Base-by-base conservation (phyloP, 2,329 filamentous ascomycete genomes). In the Didymella segeticola region DNA sequence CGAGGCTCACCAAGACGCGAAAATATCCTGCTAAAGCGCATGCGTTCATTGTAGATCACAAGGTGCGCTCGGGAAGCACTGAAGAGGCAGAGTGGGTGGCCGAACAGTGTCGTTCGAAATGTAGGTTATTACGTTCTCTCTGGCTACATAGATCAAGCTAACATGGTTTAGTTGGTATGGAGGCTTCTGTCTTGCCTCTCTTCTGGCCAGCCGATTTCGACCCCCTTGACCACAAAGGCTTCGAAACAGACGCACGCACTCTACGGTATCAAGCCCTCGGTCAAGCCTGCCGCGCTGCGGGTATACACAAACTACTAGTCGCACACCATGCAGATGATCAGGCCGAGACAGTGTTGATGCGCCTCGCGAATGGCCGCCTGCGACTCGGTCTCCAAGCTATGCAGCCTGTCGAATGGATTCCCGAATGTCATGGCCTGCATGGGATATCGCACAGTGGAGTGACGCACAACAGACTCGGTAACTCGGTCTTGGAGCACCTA, bases 271-370 rank as follows among this genome's bases (percentile, higher is more conserved):
- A 85, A 57, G 78, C 80, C 0, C 74, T 98, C 1, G 93, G 89
- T 1, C 69, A 64, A 12, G 80, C 82, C 7, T 92, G 89, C 69
- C 73, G 74, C 14, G 70, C 76, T 1, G 62, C 77, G 5, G 70
- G 76, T 0, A 83, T 89, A 4, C 75, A 74, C 4, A 83, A 84
- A 17, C 72, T 98, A 1, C 82, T 97, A 31, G 78, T 96, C 23
- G 95, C 88, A 4, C 95, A 99, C 70, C 95, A 99, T 71, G 80
- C 83, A 57, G 93, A 97, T 67, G 95, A 99, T 67, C 91, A 95
- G 68, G 89, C 92, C 50, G 95, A 99, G 77, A 97, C 93, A 0
- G 82, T 96, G 4, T 76, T 98, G 42, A 89, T 92, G 86, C 84
- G 95, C 34, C 74, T 98, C 29, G 75, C 88, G 8, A 79, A 80